Conservation (phyloP, 345 rosid species). For the Linum lewisii region DNA sequence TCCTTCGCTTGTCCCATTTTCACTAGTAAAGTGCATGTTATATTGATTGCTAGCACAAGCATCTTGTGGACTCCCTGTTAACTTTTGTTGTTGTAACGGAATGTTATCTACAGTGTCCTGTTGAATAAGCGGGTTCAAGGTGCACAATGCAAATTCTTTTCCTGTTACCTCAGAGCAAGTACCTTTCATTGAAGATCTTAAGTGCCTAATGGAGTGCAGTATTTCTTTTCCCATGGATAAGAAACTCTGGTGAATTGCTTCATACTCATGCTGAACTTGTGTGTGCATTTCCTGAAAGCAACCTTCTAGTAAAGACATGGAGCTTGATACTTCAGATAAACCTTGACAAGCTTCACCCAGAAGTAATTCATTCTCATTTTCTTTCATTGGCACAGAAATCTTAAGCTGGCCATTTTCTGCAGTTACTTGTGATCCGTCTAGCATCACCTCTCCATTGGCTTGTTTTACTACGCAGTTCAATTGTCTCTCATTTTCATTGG, state of each 20-base stretch:
- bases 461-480: constrained; percentile 44
- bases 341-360: constrained; percentile 29
- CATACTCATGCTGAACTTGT: constrained; percentile 42
- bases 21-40: constrained; percentile 11
- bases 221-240: constrained; percentile 40
- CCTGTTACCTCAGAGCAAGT: constrained; percentile 39
- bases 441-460: constrained; percentile 41
- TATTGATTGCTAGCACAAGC: constrained; percentile 12
- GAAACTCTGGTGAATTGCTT: constrained; percentile 36
- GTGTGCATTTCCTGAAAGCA: constrained; percentile 46
- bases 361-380: constrained; percentile 43
- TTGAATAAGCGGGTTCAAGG: constrained; percentile 39
- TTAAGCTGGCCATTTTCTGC: constrained; percentile 53
- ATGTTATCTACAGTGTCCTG: constrained; percentile 29
- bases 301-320: constrained; percentile 51
- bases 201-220: constrained; percentile 26
- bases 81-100: constrained; percentile 20
- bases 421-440: constrained; percentile 37
- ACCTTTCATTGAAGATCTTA: constrained; percentile 49
- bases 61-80: constrained; percentile 9
- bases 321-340: constrained; percentile 35
- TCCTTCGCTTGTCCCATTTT: constrained; percentile 17
- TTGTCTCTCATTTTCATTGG: constrained; percentile 48
- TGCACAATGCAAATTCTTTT: constrained; percentile 45
- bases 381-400: constrained; percentile 35